Conservation (phyloP, 345 rosid genomes). For the Populus simonii region DNA sequence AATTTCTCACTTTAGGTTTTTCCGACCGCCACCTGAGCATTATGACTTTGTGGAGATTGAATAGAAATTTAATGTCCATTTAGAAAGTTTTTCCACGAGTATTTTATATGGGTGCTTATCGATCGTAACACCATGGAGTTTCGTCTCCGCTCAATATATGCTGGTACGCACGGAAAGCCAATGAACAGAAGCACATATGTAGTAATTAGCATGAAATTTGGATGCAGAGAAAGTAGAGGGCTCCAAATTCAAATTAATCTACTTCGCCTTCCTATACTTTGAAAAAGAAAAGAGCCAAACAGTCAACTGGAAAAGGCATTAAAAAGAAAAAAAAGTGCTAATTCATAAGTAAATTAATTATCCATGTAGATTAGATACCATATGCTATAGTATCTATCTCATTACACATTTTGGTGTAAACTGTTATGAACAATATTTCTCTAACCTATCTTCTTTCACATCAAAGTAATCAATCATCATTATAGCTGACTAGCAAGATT, state of each 20-base stretch:
- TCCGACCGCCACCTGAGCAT: not conserved
- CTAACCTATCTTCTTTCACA: slow-evolving; percentile 6
- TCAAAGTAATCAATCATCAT: not conserved
- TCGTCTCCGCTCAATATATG: not conserved
- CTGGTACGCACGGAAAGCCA: not conserved
- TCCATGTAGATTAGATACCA: slow-evolving; percentile 18
- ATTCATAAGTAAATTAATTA: not conserved
- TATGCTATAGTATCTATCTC: slow-evolving; percentile 13
- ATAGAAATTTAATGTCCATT: too few species aligned
- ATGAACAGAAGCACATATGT: not conserved
- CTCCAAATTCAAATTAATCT: not conserved
- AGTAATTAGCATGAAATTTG: not conserved
- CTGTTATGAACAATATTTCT: slow-evolving; percentile 27
- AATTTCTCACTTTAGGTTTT: too few species aligned
- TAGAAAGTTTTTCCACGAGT: not conserved
- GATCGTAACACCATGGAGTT: not conserved
- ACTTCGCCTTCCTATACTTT: not conserved
- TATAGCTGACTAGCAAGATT: slow-evolving; percentile 30
- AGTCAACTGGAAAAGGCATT: not conserved
- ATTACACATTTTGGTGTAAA: slow-evolving; percentile 18
- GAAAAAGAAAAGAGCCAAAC: not conserved
- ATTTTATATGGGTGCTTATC: not conserved
- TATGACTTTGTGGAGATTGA: not conserved
- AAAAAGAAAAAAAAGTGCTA: not conserved
- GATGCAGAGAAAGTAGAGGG: not conserved